Evolutionary conservation across 495 filamentous ascomycete species (phyloP).

Genomic region (Massariosphaeria phaeospora): DNA sequence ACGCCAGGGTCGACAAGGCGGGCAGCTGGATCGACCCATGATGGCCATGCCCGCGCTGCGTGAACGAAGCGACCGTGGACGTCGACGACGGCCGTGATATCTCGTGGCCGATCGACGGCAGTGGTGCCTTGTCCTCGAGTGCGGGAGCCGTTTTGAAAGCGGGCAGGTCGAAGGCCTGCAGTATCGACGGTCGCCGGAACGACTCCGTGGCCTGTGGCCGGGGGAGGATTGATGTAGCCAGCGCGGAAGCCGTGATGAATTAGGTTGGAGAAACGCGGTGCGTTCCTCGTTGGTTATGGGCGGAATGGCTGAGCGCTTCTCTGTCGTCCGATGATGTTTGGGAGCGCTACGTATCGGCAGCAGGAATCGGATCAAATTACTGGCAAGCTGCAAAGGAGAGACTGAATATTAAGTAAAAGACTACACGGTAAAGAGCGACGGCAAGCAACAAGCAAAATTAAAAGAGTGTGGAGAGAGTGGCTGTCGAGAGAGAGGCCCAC

Average conservation of each 20-base stretch:
- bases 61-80: slow-evolving; percentile 40
- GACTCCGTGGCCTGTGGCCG: slow-evolving; percentile 33
- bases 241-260: slow-evolving; percentile 32
- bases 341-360: too few relatives aligned
- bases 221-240: slow-evolving; percentile 31
- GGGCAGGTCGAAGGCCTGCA: slow-evolving; percentile 33
- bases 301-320: neutral
- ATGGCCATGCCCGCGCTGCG: slow-evolving; percentile 40
- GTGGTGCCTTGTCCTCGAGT: slow-evolving; percentile 26
- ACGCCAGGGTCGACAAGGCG: slow-evolving; percentile 58
- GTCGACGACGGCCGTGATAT: slow-evolving; percentile 41
- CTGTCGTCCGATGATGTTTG: too few relatives aligned
- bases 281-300: slow-evolving; percentile 20
- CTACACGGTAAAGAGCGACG: slow-evolving; percentile 15
- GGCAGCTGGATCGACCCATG: slow-evolving; percentile 50
- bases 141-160: slow-evolving; percentile 31
- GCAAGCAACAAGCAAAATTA: neutral
- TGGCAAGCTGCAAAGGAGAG: too few relatives aligned
- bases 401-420: slow-evolving; percentile 13
- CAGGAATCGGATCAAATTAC: too few relatives aligned
- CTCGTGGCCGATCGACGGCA: slow-evolving; percentile 36
- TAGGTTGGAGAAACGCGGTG: slow-evolving; percentile 31
- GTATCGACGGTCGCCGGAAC: slow-evolving; percentile 29
- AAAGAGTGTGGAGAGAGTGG: slow-evolving; percentile 20
- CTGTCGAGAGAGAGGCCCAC: slow-evolving; percentile 12